phyloP scores from a whole-genome alignment of 192 early-diverging fungal species.

The Funneliformis geosporum region DNA sequence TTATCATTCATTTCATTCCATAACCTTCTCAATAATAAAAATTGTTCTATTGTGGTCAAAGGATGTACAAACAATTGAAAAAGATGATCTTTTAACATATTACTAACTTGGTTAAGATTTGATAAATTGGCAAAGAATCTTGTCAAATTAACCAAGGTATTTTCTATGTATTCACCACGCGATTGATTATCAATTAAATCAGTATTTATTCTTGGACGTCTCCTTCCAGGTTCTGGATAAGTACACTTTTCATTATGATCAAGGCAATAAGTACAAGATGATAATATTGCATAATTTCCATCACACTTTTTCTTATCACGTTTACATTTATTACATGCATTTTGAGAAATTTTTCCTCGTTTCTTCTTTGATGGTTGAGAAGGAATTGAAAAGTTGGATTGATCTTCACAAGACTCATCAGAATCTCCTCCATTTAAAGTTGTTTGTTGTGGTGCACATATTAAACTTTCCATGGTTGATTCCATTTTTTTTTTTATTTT shows the following conservation, averaged over 20 bases:
- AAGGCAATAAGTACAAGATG: background rate
- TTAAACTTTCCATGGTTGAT: background rate
- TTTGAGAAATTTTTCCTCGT: background rate
- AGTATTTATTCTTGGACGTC: background rate
- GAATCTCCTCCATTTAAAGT: background rate
- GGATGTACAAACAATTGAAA: background rate
- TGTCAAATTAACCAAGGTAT: background rate
- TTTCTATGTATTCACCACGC: background rate
- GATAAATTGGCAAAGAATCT: background rate
- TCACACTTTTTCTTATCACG: conserved; percentile 1
- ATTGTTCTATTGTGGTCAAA: background rate
- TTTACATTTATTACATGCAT: conserved; percentile 7
- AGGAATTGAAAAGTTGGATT: background rate
- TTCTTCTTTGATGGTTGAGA: background rate
- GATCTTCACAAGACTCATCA: background rate
- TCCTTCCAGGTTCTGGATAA: background rate
- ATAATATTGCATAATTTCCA: background rate
- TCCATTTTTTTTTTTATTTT: background rate
- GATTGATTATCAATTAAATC: background rate
- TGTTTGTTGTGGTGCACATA: background rate
- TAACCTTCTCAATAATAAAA: background rate
- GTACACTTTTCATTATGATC: background rate
- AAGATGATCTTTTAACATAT: background rate
- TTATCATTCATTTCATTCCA: background rate
- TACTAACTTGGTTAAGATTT: background rate